Percentiles rank a stretch among this genome's conserved stretches.
These are phyloP conservation scores for Rhodomyrtus tomentosa DNA, from an alignment of 345 rosid species.

Conservation along the genomic window DNA sequence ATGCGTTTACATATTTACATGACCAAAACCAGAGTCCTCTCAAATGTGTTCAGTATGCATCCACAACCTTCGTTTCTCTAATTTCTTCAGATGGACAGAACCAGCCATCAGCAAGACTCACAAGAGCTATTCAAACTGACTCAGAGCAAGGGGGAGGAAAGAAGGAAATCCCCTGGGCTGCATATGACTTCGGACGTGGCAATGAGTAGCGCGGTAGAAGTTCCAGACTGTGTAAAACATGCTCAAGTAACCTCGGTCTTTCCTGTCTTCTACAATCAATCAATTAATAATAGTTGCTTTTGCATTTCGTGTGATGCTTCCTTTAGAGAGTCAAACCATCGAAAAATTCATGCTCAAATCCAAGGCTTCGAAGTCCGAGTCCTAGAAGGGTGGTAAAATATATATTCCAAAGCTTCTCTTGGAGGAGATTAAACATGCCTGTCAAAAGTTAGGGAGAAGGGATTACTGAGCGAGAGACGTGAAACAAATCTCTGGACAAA, in stretches of 20 bases:
- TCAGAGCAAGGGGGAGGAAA: background rate
- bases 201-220: background rate
- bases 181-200: background rate
- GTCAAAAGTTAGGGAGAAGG: background rate
- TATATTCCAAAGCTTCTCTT: constrained; percentile 8
- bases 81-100: background rate
- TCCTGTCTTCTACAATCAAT: background rate
- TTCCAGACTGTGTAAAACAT: background rate
- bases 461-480: background rate
- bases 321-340: constrained; percentile 34
- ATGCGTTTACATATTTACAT: background rate
- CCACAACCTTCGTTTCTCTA: background rate
- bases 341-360: constrained; percentile 59
- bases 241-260: background rate
- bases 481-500: constrained; percentile 24
- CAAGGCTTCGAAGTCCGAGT: constrained; percentile 43
- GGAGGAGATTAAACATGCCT: background rate
- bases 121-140: background rate
- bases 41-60: background rate
- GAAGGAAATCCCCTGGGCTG: background rate
- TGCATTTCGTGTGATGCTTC: background rate
- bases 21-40: background rate
- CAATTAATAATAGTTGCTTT: background rate
- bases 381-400: constrained; percentile 38
- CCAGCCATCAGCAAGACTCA: background rate